phyloP scores from a whole-genome alignment of 768 basidiomycete genomes.

The Russula compacta region DNA sequence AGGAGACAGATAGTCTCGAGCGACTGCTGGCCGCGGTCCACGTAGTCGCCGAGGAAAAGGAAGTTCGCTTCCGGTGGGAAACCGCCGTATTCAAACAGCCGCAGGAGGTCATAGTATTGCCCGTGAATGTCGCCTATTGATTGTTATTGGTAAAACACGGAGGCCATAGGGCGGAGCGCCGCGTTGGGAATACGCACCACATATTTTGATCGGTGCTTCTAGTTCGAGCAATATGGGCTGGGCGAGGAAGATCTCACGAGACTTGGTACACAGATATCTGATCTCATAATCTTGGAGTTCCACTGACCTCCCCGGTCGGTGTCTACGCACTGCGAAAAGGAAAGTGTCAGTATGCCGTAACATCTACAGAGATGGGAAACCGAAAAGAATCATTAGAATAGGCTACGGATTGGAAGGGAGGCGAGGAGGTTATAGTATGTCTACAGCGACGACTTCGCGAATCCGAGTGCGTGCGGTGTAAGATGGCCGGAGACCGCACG shows the following conservation, averaged over 20 bases:
- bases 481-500: no score
- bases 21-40: conserved; percentile 97
- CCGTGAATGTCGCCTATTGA: conserved; percentile 91
- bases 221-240: conserved; percentile 96
- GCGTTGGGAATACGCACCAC: conserved; percentile 51
- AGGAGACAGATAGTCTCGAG: conserved; percentile 98
- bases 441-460: no score
- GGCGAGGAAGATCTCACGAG: conserved; percentile 97
- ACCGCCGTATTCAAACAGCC: conserved; percentile 97
- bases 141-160: background rate
- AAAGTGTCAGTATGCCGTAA: background rate
- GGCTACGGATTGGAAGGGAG: no score
- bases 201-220: conserved; percentile 99
- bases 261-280: conserved; percentile 97
- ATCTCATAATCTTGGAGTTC: conserved; percentile 99
- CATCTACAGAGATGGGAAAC: background rate
- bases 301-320: conserved; percentile 96
- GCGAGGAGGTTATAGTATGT: no score
- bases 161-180: no score
- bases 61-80: conserved; percentile 99
- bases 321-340: conserved; percentile 71
- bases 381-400: no score
- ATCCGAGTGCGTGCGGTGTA: no score
- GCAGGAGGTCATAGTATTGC: conserved; percentile 97
- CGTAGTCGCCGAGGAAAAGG: conserved; percentile 98